Evolutionary conservation across 164 flowering plant species (phyloP), one percentile per base, ranked within the genome.

Genomic region (Piper longum): DNA sequence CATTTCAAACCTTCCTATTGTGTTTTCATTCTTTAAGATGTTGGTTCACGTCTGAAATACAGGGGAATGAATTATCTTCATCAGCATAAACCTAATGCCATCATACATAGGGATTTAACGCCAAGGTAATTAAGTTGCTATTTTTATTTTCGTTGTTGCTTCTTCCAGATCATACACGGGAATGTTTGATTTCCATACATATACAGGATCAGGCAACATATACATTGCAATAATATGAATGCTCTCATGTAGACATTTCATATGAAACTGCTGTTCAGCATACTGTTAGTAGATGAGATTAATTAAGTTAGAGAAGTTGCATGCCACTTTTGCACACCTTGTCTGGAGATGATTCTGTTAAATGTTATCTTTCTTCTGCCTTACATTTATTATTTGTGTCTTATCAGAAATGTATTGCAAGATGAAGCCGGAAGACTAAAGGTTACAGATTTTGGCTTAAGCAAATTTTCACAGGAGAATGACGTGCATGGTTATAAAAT

Each of bases 41-140:
- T 65, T 65, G 39, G 43, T 70, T 52, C 4, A 8, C 19, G 40
- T 61, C 17, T 54, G 52, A 61, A 43, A 36, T 74, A 67, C 81
- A 83, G 88, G 65, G 88, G 88, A 59, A 83, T 83, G 88, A 83
- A 83, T 67, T 83, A 83, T 73, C 88, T 83, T 60, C 85, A 81
- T 73, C 77, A 83, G 64, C 88, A 80, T 67, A 83, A 77, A 67
- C 85, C 85, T 36, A 78, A 72, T 69, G 76, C 88, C 6, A 74
- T 83, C 45, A 80, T 83, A 63, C 88, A 83, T 70, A 72, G 88
- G 42, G 85, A 81, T 76, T 70, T 83, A 68, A 83, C 85, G 5
- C 88, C 85, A 61, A 83, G 85, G 88, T 83, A 57, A 26, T 26
- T 26, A 26, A 57, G 72, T 44, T 51, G 7, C 52, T 2, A 48